Evolutionary conservation across 2,329 filamentous ascomycete species (phyloP).

Genomic region (Xylogone sp.): DNA sequence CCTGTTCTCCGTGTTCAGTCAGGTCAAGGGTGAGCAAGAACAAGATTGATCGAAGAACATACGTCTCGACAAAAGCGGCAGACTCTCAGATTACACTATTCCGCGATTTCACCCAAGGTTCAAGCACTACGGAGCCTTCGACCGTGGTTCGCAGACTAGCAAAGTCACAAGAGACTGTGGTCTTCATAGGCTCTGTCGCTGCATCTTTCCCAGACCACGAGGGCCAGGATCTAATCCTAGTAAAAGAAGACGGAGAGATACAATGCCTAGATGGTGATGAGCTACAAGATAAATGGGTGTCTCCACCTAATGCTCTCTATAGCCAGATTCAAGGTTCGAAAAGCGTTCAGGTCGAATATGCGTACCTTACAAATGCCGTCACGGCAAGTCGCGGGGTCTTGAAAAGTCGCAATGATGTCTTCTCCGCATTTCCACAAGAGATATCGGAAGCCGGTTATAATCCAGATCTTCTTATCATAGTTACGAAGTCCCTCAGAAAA

Average conservation of each 20-base stretch:
- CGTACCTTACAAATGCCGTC: slow-evolving; percentile 25
- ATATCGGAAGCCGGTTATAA: slow-evolving; percentile 39
- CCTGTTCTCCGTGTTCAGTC: slow-evolving; percentile 57
- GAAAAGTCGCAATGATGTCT: slow-evolving; percentile 48
- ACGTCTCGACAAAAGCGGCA: slow-evolving; percentile 48
- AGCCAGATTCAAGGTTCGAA: slow-evolving; percentile 32
- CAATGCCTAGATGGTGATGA: slow-evolving; percentile 56
- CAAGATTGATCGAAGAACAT: slow-evolving; percentile 55
- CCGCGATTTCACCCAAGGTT: slow-evolving; percentile 49
- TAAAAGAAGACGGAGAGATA: slow-evolving; percentile 59
- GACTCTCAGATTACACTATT: slow-evolving; percentile 54
- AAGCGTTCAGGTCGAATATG: slow-evolving; percentile 26
- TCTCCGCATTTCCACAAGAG: slow-evolving; percentile 47
- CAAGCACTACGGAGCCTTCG: slow-evolving; percentile 49
- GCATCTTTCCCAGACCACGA: slow-evolving; percentile 17
- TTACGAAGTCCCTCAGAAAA: slow-evolving; percentile 20
- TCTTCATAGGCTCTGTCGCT: slow-evolving; percentile 37
- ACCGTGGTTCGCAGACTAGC: slow-evolving; percentile 41
- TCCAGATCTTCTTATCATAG: slow-evolving; percentile 50
- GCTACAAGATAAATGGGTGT: slow-evolving; percentile 44
- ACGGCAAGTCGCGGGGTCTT: slow-evolving; percentile 33
- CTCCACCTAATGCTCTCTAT: slow-evolving; percentile 30
- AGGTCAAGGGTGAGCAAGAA: slow-evolving; percentile 39
- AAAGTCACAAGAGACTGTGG: slow-evolving; percentile 30
- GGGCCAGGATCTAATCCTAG: slow-evolving; percentile 44